Evolutionary conservation across 768 basidiomycete genomes (phyloP), one percentile per base, ranked within the genome.

Genomic region (Amanita rubescens): DNA sequence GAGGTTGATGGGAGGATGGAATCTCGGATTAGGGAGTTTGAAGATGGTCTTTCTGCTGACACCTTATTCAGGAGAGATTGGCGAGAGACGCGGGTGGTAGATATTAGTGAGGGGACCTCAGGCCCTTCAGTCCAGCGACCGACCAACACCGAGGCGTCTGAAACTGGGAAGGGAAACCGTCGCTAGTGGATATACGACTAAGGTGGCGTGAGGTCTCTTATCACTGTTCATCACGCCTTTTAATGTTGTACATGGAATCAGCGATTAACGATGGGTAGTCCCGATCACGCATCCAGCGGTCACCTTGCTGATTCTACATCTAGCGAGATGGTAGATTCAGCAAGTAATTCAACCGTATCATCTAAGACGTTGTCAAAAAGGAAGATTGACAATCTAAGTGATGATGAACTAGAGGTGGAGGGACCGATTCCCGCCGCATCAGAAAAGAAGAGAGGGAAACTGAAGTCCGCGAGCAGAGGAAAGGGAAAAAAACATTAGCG

Each of bases 21-120:
- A 55, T 71, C 72, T 11, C 75, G 76, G 50, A 58, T 82, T 8
- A 72, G 78, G n/a, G 69, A 73, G 10, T 85, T 90, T 56, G 81
- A 86, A 62, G 88, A 89, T 57, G 80, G 79, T 0, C 59, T 85
- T 6, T 72, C 75, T 0, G 69, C 75, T 0, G 87, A 90, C 60
- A 82, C 74, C 54, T 58, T 88, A 3, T 88, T 87, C 64, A 73
- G 76, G 53, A 75, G 87, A 24, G 89, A 90, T 63, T 90, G 87
- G 86, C 74, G 86, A 45, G 88, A 90, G 66, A 81, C 83, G 3
- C 74, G 87, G 49, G 62, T 30, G 8, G 3, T 82, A 54, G 66
- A 72, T 20, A 60, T 72, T 42, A 73, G 22, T 11, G 54, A 55
- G 9, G 37, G 37, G 39, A 12, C 24, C 14, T 22, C 32, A 8